Evolutionary conservation across 306 rosid genomes (phyloP).

Genomic region (Fragaria vesca): DNA sequence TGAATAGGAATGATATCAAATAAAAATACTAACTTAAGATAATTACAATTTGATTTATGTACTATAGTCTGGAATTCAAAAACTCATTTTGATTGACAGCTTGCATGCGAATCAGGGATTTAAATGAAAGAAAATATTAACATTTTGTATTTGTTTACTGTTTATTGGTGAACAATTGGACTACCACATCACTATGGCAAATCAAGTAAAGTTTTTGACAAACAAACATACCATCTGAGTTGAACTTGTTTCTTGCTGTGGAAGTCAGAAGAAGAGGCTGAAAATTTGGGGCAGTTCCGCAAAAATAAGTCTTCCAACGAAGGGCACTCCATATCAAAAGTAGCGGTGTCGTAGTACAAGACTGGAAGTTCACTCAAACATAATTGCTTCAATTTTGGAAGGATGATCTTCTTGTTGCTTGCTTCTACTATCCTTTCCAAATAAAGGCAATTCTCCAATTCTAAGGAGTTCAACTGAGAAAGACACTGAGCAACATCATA

Average conservation of each 20-base stretch:
- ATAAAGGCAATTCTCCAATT: accelerated
- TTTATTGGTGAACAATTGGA: no score
- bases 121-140: no score
- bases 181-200: no score
- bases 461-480: background rate
- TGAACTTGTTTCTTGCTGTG: background rate
- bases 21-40: no score
- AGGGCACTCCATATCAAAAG: background rate
- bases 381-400: background rate
- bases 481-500: background rate
- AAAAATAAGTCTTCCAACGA: background rate
- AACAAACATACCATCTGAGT: no score
- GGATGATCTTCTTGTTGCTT: background rate
- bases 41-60: no score
- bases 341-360: background rate
- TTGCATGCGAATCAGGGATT: no score
- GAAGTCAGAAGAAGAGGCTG: background rate
- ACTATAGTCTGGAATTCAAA: no score
- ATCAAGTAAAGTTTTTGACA: no score
- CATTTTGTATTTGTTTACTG: no score
- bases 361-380: background rate
- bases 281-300: background rate
- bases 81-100: no score
- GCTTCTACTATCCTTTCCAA: background rate
- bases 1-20: no score